These are phyloP conservation scores for Cystobasidium sp. DNA, from an alignment of 1,284 basidiomycete genomes.

Conservation along the genomic window DNA sequence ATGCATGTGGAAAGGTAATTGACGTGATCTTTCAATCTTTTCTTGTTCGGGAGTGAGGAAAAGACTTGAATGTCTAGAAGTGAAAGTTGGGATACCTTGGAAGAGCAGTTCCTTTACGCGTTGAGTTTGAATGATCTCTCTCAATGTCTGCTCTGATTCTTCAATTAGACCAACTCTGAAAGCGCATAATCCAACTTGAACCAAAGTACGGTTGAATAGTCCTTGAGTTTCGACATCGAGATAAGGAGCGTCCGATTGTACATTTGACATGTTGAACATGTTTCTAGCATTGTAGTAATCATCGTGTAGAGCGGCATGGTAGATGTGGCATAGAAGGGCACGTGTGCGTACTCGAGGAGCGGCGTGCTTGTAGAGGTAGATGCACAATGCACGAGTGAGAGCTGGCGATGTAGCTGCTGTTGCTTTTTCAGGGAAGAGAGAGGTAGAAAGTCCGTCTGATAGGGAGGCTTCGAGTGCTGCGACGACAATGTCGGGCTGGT, in stretches of 20 bases:
- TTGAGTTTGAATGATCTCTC: conserved; percentile 95
- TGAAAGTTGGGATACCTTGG: conserved; percentile 93
- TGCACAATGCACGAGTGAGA: conserved; percentile 86
- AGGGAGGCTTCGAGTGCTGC: conserved; percentile 78
- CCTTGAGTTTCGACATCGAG: conserved; percentile 98
- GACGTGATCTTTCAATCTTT: conserved; percentile 90
- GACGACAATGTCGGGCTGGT: conserved; percentile 87
- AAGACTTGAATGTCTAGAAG: conserved; percentile 43
- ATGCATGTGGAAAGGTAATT: conserved; percentile 99
- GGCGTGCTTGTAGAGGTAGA: conserved; percentile 89
- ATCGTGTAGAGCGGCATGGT: conserved; percentile 94
- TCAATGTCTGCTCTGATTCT: conserved; percentile 88
- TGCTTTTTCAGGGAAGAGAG: conserved; percentile 50
- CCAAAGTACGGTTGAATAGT: conserved; percentile 95
- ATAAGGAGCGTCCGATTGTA: conserved; percentile 93
- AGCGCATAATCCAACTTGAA: conserved; percentile 94
- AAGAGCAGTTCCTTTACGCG: conserved; percentile 94
- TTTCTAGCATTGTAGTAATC: conserved; percentile 97
- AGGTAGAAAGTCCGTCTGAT: conserved; percentile 56
- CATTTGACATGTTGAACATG: conserved; percentile 97
- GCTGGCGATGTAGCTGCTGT: conserved; percentile 61
- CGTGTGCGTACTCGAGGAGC: conserved; percentile 85
- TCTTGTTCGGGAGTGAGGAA: conserved; percentile 83
- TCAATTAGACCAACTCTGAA: conserved; percentile 94
- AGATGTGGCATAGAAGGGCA: conserved; percentile 97